Conservation (phyloP, 345 rosid species). For the Eucalyptus sp. region DNA sequence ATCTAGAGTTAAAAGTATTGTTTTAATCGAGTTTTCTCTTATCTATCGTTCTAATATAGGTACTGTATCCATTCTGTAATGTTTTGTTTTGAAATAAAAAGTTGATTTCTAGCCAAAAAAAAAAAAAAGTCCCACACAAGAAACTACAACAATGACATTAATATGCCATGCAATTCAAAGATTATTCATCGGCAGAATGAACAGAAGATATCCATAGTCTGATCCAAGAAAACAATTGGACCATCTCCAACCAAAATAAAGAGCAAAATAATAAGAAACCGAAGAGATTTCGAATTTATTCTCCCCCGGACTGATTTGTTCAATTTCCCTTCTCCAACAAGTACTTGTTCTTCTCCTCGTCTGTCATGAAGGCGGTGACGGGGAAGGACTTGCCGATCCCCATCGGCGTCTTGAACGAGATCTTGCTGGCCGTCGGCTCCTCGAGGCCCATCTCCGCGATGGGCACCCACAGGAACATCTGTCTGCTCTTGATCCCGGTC, state of each 20-base stretch:
- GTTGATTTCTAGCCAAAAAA: too few species aligned
- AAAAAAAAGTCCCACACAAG: neutral
- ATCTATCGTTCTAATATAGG: too few species aligned
- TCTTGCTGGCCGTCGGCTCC: constrained; percentile 26
- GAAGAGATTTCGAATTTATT: neutral
- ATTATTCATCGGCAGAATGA: neutral
- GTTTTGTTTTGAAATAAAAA: too few species aligned
- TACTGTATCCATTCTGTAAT: too few species aligned
- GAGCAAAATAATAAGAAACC: neutral
- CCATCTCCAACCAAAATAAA: neutral
- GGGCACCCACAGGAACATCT: constrained; percentile 83
- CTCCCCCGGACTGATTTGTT: neutral
- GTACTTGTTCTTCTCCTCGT: constrained; percentile 45
- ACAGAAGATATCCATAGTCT: neutral
- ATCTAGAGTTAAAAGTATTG: too few species aligned
- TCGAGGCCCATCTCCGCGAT: constrained; percentile 71
- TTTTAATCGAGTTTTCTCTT: too few species aligned
- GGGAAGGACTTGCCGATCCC: constrained; percentile 82
- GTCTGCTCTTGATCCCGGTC: constrained; percentile 89
- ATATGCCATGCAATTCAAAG: neutral
- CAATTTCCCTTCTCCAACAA: neutral
- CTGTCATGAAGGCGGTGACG: constrained; percentile 53
- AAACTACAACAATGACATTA: neutral
- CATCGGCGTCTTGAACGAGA: constrained; percentile 79
- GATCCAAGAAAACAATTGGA: neutral